These are phyloP conservation scores for Seminavis robusta DNA, from an alignment of 108 stramenopile species.

Conservation along the genomic window DNA sequence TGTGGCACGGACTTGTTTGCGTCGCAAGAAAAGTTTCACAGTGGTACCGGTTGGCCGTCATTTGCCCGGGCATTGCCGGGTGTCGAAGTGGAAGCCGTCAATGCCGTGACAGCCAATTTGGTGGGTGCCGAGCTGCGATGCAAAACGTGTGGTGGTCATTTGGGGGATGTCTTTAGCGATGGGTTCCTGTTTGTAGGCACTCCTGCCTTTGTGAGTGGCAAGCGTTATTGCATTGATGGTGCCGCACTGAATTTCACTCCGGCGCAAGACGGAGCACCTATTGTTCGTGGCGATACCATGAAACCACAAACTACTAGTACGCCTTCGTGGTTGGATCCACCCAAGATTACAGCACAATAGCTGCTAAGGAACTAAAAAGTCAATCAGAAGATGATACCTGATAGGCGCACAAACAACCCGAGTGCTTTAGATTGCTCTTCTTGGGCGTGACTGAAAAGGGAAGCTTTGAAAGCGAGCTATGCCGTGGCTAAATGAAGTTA, in stretches of 20 bases:
- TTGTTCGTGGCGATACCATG: slow-evolving; percentile 36
- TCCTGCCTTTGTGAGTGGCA: slow-evolving; percentile 55
- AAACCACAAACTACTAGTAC: slow-evolving; percentile 14
- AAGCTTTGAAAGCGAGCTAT: no score
- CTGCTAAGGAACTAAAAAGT: no score
- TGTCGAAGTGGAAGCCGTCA: slow-evolving; percentile 75
- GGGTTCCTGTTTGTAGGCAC: slow-evolving; percentile 72
- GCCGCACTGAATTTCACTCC: slow-evolving; percentile 62
- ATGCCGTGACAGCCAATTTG: slow-evolving; percentile 47
- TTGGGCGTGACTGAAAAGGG: no score
- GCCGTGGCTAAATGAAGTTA: no score
- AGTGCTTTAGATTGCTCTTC: no score
- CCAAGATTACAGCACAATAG: slow-evolving; percentile 5
- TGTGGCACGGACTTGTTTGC: slow-evolving; percentile 80
- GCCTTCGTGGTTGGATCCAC: slow-evolving; percentile 14
- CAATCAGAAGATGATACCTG: no score
- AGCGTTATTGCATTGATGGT: slow-evolving; percentile 83
- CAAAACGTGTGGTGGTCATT: slow-evolving; percentile 78
- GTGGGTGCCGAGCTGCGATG: slow-evolving; percentile 81
- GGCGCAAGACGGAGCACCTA: slow-evolving; percentile 13
- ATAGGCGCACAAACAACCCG: no score
- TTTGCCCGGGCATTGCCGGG: slow-evolving; percentile 52
- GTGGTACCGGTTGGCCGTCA: slow-evolving; percentile 75
- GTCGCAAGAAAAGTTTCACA: slow-evolving; percentile 67
- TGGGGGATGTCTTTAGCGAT: slow-evolving; percentile 87